Evolutionary conservation across 225 moss, liverwort and hornwort species (phyloP), one percentile per base, ranked within the genome.

Genomic region (Physcomitrellopsis africana): DNA sequence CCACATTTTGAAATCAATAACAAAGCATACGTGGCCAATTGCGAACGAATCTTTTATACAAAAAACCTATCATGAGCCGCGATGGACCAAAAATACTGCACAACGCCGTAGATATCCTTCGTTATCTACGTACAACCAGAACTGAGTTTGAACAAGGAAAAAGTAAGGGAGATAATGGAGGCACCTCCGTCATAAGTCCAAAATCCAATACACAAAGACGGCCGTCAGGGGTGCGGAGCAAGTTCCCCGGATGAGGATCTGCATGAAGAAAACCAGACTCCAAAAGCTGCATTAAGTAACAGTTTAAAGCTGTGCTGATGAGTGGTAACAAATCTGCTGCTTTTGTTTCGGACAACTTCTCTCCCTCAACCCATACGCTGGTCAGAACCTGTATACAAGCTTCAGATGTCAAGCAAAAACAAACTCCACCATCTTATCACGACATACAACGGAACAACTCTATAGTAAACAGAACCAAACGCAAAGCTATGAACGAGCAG

Each of bases 161-260:
- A 65, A 45, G 23, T 45, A 58, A 72, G 54, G 22, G 51, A 29
- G 32, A 68, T 3, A 13, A 72, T 51, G 72, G 41, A 80, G 76
- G 72, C 65, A 92, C 94, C 92, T 94, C 92, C 72, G 92, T 94
- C 94, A 94, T 94, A 48, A 94, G 87, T 66, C 94, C 94, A 54
- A 94, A 94, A 73, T 94, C 94, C 69, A 94, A 75, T 24, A 94
- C 92, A 87, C 94, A 94, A 0, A 94, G 92, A 37, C 84, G 87
- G 46, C 94, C 94, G 77, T 94, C 94, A 51, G 83, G 87, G 60
- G 92, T 94, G 51, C 92, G 85, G 20, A 94, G 82, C 63, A 94
- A 89, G 81, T 94, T 94, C 23, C 94, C 94, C 79, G 94, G 94
- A 82, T 94, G 94, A 63, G 92, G 94, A 79, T 94, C 94, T 59